Base-by-base conservation (phyloP, 2,329 filamentous ascomycete genomes). In the Emergomyces africanus region DNA sequence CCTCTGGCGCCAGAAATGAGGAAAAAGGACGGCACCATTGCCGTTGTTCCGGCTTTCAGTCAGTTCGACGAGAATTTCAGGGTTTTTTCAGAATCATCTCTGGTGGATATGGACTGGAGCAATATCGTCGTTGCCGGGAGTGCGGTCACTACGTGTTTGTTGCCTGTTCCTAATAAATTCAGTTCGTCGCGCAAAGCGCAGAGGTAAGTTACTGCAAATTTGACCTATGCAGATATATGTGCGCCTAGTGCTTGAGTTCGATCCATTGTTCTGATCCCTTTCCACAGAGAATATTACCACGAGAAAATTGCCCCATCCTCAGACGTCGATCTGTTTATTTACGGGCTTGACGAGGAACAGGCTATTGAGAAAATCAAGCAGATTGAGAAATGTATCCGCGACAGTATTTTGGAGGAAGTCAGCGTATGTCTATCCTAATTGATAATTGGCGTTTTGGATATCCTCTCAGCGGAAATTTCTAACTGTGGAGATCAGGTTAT, bases 251-350 rank as follows among this genome's bases (percentile, higher is more conserved):
- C n/a, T 44, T 48, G 35, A 12, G 10, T 12, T 30, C n/a, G 9
- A n/a, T 20, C 10, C 12, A 14, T 41, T 18, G 35, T 39, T 15
- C 28, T 50, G n/a, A 48, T 3, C 14, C 4, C 9, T 18, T 48
- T 49, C 10, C 37, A 77, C 68, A 77, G 86, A 68, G 77, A 86
- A 73, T 95, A 90, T 70, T 95, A 92, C 64, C 90, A 95, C 67
- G 83, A 91, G 67, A 83, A 84, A 61, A 82, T 92, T 63, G 88
- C 87, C 12, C 89, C 89, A 0, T 89, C 89, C 0, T 92, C 88
- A 3, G 90, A 95, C 70, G 87, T 95, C 10, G 90, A 95, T 69
- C 78, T 95, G 2, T 95, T 95, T 69, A 74, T 95, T 35, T 92
- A 94, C 66, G 89, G 86, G 0, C 78, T 95, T 62, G 85, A 79